phyloP scores from a whole-genome alignment of 2,329 filamentous ascomycete species.

The Verticillium nonalfalfae region DNA sequence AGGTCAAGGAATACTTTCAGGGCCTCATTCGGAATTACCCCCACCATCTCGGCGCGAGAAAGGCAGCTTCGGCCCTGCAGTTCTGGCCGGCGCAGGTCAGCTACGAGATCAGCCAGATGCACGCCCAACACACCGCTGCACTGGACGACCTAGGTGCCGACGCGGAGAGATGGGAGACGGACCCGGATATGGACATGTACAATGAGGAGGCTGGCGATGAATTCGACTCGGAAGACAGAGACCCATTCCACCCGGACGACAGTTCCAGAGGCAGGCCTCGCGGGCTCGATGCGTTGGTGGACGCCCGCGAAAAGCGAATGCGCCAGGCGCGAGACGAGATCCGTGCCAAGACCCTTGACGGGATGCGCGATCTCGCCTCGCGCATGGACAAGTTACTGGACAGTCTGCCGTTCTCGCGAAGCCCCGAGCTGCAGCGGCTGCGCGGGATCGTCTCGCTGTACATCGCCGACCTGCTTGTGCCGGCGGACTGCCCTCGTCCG shows the following conservation, averaged over 20 bases:
- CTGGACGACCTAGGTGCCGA: conserved; percentile 27
- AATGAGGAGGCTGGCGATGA: conserved; percentile 9
- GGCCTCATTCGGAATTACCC: conserved; percentile 71
- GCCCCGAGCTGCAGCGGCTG: conserved; percentile 59
- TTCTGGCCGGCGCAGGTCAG: conserved; percentile 80
- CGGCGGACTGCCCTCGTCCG: conserved; percentile 24
- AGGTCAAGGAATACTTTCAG: conserved; percentile 62
- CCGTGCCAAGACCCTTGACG: conserved; percentile 44
- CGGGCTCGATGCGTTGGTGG: not conserved
- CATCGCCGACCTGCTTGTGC: conserved; percentile 60
- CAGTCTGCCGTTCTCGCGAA: conserved; percentile 64
- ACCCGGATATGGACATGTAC: conserved; percentile 14
- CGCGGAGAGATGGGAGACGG: conserved; percentile 19
- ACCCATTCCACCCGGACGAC: conserved; percentile 8
- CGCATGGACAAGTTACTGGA: conserved; percentile 67
- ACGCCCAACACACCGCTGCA: conserved; percentile 49
- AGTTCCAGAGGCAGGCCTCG: not conserved
- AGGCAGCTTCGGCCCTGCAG: conserved; percentile 58
- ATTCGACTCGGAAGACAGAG: conserved; percentile 13
- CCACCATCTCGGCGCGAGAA: conserved; percentile 54
- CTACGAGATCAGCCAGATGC: conserved; percentile 71
- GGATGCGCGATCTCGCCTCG: conserved; percentile 56
- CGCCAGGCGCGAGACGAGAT: conserved; percentile 28
- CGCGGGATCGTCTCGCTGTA: conserved; percentile 71
- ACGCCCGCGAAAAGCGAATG: conserved; percentile 9